Percentiles rank a stretch among this genome's conserved stretches.
Evolutionary conservation across 139 green algal genomes (phyloP).

Genomic region (Volvox reticuliferus): DNA sequence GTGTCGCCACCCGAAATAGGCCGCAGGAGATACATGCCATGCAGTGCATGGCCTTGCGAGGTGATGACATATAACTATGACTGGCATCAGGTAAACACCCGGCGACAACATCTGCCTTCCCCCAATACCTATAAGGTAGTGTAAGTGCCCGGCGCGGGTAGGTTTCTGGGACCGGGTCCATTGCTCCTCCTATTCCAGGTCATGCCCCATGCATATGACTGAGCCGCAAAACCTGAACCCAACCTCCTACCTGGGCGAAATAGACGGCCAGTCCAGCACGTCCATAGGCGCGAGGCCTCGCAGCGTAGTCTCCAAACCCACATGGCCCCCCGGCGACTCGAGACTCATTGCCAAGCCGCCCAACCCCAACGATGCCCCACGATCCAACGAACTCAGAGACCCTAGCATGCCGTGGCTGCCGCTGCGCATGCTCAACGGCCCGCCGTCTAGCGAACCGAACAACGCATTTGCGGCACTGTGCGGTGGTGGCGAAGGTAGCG

Average conservation of each 20-base stretch:
- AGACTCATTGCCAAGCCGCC: not conserved
- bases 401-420: slow-evolving; percentile 35
- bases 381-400: slow-evolving; percentile 6
- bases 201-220: too few relatives aligned
- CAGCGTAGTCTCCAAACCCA: slow-evolving; percentile 4
- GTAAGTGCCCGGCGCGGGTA: too few relatives aligned
- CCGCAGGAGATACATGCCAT: too few relatives aligned
- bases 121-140: too few relatives aligned
- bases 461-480: slow-evolving; percentile 6
- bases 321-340: not conserved
- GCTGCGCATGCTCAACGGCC: slow-evolving; percentile 32
- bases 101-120: too few relatives aligned
- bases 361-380: not conserved
- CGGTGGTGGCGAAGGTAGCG: slow-evolving; percentile 37
- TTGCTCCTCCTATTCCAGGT: too few relatives aligned
- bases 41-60: too few relatives aligned
- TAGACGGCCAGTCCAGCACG: slow-evolving; percentile 31
- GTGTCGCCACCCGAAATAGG: too few relatives aligned
- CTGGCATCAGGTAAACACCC: too few relatives aligned
- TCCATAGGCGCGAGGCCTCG: slow-evolving; percentile 37
- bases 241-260: slow-evolving; percentile 25
- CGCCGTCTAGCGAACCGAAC: slow-evolving; percentile 37
- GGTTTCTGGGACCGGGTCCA: too few relatives aligned
- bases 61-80: too few relatives aligned
- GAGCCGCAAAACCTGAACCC: too few relatives aligned